Evolutionary conservation across 192 early-diverging fungal genomes (phyloP).

Genomic region (Gaertneriomyces sp.): DNA sequence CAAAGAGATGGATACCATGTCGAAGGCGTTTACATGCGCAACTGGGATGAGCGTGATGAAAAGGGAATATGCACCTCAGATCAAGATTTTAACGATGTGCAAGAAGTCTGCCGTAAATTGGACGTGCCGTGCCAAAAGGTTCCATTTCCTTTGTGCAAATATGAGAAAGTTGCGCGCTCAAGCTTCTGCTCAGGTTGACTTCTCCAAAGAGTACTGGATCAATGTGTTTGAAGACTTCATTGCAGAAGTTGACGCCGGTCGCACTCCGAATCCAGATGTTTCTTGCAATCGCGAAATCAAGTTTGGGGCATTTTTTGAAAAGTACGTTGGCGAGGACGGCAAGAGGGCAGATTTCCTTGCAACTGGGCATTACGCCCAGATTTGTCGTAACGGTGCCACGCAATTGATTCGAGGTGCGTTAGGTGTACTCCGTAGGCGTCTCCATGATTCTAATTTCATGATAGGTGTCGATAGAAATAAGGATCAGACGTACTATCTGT

Average conservation of each 20-base stretch:
- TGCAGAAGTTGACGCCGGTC: slow-evolving; percentile 61
- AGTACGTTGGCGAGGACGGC: slow-evolving; percentile 18
- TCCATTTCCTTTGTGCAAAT: background rate
- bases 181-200: slow-evolving; percentile 54
- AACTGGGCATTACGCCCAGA: slow-evolving; percentile 64
- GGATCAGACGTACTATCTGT: slow-evolving; percentile 94
- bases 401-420: slow-evolving; percentile 40
- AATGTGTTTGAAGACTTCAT: slow-evolving; percentile 81
- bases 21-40: slow-evolving; percentile 87
- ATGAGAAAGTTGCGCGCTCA: background rate
- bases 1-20: slow-evolving; percentile 59
- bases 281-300: slow-evolving; percentile 89
- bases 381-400: slow-evolving; percentile 15
- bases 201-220: slow-evolving; percentile 89
- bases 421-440: background rate
- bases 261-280: slow-evolving; percentile 92
- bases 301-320: slow-evolving; percentile 81
- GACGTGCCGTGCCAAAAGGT: slow-evolving; percentile 56
- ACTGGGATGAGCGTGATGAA: slow-evolving; percentile 90
- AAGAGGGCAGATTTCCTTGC: slow-evolving; percentile 49
- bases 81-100: slow-evolving; percentile 75
- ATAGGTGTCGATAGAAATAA: slow-evolving; percentile 67
- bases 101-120: slow-evolving; percentile 63
- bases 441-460: slow-evolving; percentile 2
- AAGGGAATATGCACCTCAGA: slow-evolving; percentile 69